A percentile compares a stretch with the other conserved stretches of the same genome.
Conservation (phyloP, 2,329 filamentous ascomycete genomes). For the Lachnellula suecica region DNA sequence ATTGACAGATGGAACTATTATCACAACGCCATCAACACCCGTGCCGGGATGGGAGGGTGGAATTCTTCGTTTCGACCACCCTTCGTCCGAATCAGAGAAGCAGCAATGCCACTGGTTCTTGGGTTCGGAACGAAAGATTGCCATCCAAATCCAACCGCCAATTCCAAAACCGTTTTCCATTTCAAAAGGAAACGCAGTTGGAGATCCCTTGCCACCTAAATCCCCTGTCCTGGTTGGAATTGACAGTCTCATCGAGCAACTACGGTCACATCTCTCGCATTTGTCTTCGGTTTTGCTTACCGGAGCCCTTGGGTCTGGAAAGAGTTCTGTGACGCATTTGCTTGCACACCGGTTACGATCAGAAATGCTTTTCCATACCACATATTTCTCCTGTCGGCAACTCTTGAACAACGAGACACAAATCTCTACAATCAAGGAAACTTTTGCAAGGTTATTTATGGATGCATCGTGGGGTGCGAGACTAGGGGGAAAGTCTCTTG, state of each 20-base stretch:
- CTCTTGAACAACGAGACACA: conserved; percentile 89
- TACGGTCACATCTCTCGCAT: conserved; percentile 75
- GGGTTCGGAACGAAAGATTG: conserved; percentile 71
- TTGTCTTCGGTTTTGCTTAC: conserved; percentile 88
- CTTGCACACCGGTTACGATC: conserved; percentile 72
- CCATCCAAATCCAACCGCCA: conserved; percentile 74
- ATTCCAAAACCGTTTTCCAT: conserved; percentile 64
- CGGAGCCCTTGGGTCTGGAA: conserved; percentile 86
- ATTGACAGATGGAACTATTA: conserved; percentile 82
- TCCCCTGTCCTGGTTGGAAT: conserved; percentile 76
- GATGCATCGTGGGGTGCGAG: conserved; percentile 88
- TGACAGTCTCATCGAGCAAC: conserved; percentile 69
- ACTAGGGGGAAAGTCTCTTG: conserved; percentile 77
- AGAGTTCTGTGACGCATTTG: conserved; percentile 76
- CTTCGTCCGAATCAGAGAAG: conserved; percentile 45
- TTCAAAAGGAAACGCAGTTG: conserved; percentile 43
- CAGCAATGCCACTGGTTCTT: conserved; percentile 67
- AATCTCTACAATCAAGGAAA: conserved; percentile 88
- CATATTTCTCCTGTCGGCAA: conserved; percentile 84
- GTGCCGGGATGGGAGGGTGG: conserved; percentile 77
- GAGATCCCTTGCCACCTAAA: conserved; percentile 53
- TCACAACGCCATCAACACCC: conserved; percentile 57
- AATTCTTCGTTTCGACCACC: conserved; percentile 73
- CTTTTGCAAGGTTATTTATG: conserved; percentile 79
- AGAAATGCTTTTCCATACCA: conserved; percentile 75